These are phyloP conservation scores for Lactarius deliciosus DNA, from an alignment of 768 basidiomycete genomes.

Conservation along the genomic window DNA sequence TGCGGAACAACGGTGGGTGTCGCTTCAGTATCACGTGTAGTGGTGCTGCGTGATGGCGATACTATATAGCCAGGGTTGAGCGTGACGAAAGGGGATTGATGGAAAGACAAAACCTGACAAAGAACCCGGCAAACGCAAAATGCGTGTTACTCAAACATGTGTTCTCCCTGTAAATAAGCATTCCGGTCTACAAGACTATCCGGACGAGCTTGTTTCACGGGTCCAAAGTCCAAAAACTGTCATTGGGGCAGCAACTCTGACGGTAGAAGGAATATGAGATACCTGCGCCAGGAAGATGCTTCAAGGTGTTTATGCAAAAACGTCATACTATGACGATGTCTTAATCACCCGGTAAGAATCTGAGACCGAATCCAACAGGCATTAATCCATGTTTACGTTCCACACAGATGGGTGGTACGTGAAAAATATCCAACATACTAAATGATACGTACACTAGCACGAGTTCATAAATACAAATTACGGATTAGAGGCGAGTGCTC, in stretches of 20 bases:
- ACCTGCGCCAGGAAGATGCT: background rate
- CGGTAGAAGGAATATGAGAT: background rate
- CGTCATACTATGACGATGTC: background rate
- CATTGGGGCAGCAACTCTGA: background rate
- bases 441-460: background rate
- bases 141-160: background rate
- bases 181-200: background rate
- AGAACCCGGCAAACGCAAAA: background rate
- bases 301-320: background rate
- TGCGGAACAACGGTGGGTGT: background rate
- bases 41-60: no score
- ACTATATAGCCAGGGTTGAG: background rate
- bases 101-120: background rate
- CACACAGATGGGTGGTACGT: background rate
- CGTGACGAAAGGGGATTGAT: background rate
- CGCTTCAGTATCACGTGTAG: background rate
- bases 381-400: background rate
- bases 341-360: conserved; percentile 2
- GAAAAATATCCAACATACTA: background rate
- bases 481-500: background rate
- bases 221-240: background rate
- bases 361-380: background rate
- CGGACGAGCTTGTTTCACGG: background rate
- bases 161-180: background rate
- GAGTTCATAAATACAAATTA: conserved; percentile 5